These are phyloP conservation scores for Ammopiptanthus mongolicus DNA, from an alignment of 306 rosid genomes.

Conservation along the genomic window DNA sequence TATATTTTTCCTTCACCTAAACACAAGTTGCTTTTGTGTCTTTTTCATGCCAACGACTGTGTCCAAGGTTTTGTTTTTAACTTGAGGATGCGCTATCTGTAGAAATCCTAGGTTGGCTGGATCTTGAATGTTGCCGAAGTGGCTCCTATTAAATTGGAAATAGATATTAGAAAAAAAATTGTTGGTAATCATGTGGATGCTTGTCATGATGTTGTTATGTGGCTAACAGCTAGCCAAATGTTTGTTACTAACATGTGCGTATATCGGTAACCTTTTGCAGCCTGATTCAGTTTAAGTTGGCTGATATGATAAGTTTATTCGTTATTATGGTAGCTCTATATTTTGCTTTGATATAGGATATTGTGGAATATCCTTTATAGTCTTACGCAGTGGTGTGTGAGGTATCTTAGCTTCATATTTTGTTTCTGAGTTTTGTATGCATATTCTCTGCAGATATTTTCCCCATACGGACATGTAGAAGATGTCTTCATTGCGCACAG, in stretches of 20 bases:
- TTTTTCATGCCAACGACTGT: conserved; percentile 9
- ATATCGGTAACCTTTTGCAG: conserved; percentile 9
- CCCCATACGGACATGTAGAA: conserved; percentile 65
- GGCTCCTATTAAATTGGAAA: not conserved
- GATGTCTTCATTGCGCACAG: conserved; percentile 53
- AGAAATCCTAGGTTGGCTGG: conserved; percentile 14
- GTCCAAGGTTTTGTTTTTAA: conserved; percentile 7
- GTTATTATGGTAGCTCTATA: not conserved
- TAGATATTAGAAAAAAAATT: not conserved
- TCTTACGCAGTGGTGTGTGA: not conserved
- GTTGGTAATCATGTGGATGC: conserved; percentile 2
- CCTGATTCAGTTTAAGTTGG: conserved; percentile 13
- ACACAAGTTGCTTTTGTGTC: conserved; percentile 13
- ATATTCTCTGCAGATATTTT: conserved; percentile 68
- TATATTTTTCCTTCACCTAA: conserved; percentile 23
- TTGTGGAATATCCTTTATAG: conserved; percentile 20
- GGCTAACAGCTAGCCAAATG: conserved; percentile 6
- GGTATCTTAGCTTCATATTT: conserved; percentile 10
- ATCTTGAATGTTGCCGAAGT: conserved; percentile 1
- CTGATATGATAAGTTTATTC: conserved; percentile 11
- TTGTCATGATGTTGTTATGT: conserved; percentile 12
- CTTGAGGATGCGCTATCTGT: conserved; percentile 18
- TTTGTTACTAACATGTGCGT: not conserved
- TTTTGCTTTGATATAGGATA: conserved; percentile 4
- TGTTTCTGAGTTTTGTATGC: conserved; percentile 22